Percentiles rank a stretch among this genome's conserved stretches.
phyloP scores from a whole-genome alignment of 768 basidiomycete genomes.

The Leccinum imitatum region DNA sequence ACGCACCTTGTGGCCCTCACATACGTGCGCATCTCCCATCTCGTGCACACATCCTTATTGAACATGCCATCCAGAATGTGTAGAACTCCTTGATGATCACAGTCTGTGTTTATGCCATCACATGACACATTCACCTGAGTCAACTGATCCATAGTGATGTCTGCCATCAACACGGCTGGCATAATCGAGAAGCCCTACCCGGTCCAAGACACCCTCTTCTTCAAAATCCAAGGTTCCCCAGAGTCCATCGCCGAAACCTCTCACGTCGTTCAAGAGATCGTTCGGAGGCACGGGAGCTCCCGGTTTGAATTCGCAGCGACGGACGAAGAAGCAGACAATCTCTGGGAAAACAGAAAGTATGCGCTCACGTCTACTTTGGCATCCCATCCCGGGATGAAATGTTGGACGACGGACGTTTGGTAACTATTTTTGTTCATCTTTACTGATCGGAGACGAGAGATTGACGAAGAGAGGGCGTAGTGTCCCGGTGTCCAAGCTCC shows the following conservation, averaged over 20 bases:
- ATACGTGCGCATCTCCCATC: constrained; percentile 53
- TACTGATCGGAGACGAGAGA: background rate
- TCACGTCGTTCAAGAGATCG: constrained; percentile 56
- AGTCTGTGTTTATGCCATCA: constrained; percentile 39
- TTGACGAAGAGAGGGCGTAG: constrained; percentile 29
- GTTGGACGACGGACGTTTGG: constrained; percentile 94
- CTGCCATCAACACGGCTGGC: constrained; percentile 69
- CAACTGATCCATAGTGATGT: constrained; percentile 54
- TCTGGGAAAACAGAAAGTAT: constrained; percentile 89
- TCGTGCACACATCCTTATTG: background rate
- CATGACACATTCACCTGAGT: background rate
- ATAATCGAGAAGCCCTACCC: constrained; percentile 61
- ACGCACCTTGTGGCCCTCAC: constrained; percentile 62
- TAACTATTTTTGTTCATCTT: constrained; percentile 29
- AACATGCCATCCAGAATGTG: constrained; percentile 58
- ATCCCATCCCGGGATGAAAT: constrained; percentile 58
- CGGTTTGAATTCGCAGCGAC: constrained; percentile 72
- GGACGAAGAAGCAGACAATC: constrained; percentile 68
- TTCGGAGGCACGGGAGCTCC: constrained; percentile 63
- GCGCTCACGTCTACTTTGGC: constrained; percentile 72
- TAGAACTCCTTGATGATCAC: constrained; percentile 80
- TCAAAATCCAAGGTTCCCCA: constrained; percentile 85
- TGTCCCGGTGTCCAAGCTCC: constrained; percentile 69
- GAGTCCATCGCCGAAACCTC: constrained; percentile 58
- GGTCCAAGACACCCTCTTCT: constrained; percentile 78